Evolutionary conservation across 768 basidiomycete genomes (phyloP), one percentile per base, ranked within the genome.

Genomic region (Clavaria fumosa): DNA sequence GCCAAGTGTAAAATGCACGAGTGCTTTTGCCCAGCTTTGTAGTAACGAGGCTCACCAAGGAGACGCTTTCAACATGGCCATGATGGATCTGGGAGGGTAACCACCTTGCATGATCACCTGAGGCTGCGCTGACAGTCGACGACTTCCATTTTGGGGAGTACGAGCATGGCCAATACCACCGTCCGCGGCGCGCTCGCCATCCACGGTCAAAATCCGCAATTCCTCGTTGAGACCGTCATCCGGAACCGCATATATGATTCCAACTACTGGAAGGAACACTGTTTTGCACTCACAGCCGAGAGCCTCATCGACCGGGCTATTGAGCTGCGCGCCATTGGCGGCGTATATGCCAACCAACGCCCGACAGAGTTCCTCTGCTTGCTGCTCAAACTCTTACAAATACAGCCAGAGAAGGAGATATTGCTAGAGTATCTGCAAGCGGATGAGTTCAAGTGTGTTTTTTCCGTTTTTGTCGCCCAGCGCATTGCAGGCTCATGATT

Each of bases 391-490:
- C 69, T 99, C 35, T 67, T 99, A 31, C 93, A 96, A 59, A 78
- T 99, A 35, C 95, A 97, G 53, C 95, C 95, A 3, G 86, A 96
- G 59, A 93, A 91, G 55, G 95, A 97, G 59, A 96, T 99, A 37
- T 54, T 97, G 35, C 63, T 97, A 1, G 95, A 97, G 53, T 99
- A 99, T 53, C 63, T 99, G 17, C 72, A 78, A 38, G 95, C 89
- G 5, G 95, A 97, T 43, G 95, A 99, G 55, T 99, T 96, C 69
- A 99, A 99, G 95, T 93, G 46, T 38, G 81, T 63, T n/a, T 18
- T 24, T 19, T 20, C 26, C 26, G 14, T 28, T 14, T 27, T 23
- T 23, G 34, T n/a, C 19, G 23, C 31, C 26, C 34, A 11, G 31
- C 30, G 10, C 35, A 4, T 23, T 23, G 7, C 9, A 9, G 23